Evolutionary conservation across 2,329 filamentous ascomycete genomes (phyloP), one percentile per base, ranked within the genome.

Genomic region (Penicillium italicum): DNA sequence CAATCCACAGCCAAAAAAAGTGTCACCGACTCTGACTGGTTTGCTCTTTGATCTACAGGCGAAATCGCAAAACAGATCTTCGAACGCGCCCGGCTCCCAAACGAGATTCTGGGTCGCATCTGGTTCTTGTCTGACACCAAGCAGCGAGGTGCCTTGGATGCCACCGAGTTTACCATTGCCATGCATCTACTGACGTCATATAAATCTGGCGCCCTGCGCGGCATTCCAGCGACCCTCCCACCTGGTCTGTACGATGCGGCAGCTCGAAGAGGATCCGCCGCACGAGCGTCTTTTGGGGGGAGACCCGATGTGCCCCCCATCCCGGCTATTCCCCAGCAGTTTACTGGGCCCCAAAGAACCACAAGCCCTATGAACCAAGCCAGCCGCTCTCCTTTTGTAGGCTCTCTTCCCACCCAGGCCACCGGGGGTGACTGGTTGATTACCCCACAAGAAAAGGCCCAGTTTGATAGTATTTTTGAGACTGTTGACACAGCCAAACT

Each of bases 141-240:
- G 74, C 91, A 96, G 75, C 86, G 92, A 50, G 94, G 94, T 48
- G 86, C 88, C 31, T 81, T 99, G 34, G 89, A 92, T 55, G 82
- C 87, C 65, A 93, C 91, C 14, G 94, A 97, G 67, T 99, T 99
- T 72, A 89, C 96, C 69, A 95, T 99, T 68, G 94, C 94, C 43
- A 99, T 99, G 94, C 94, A 99, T 73, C 80, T 99, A 58, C 81
- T 99, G 59, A 93, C 91, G 14, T 96, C 91, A 12, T 91, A 90
- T 76, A 96, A 96, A 79, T 88, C 86, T 12, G 89, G 91, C 22
- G 81, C 86, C 30, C 82, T 99, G 72, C 86, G 90, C 61, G 85
- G 83, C 20, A 80, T 97, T 54, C 94, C 94, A 1, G 88, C 79
- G 58, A 84, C 88, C 26, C 82, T 99, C 2, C 94, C 94, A 6